Evolutionary conservation across 345 rosid species (phyloP), one percentile per base, ranked within the genome.

Genomic region (Salix viminalis): DNA sequence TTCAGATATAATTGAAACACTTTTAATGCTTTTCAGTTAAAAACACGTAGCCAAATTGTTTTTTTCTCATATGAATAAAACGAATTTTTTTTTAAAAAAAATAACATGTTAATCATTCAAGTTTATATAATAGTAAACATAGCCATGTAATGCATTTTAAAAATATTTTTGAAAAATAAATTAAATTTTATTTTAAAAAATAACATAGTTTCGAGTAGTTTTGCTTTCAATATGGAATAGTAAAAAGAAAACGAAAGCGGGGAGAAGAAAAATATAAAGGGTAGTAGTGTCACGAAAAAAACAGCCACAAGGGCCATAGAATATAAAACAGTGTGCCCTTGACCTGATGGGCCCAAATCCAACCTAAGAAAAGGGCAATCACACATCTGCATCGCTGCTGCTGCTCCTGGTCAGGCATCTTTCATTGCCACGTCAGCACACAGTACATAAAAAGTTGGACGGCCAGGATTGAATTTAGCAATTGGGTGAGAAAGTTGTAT

Each of bases 281-380:
- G 65, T 12, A 60, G 26, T 23, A 16, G 5, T 60, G 65, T 60
- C 24, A 60, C 21, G 24, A 24, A 60, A n/a, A 36, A 7, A 60
- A 3, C 24, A 60, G 9, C 23, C 28, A 2, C 24, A 60, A 9
- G 65, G 5, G 30, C 30, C 15, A 23, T 21, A 26, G 10, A 46
- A 46, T 12, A 15, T 12, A 15, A 58, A 60, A 34, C 8, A 56
- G 9, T 16, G 3, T 19, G 41, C 56, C 58, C 69, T 75, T 79
- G 82, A 83, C 79, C 73, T 60, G 67, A 66, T 60, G 73, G 79
- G 73, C 87, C 80, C 79, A 83, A 80, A 52, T 21, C 64, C 62
- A 66, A 1, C 52, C 16, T 13, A 58, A 54, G 56, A 32, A 58
- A 75, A 67, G 67, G 36, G 58, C 74, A 62, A 32, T 37, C 67